phyloP scores from a whole-genome alignment of 257 asterid genomes.

The Leptodermis oblonga region DNA sequence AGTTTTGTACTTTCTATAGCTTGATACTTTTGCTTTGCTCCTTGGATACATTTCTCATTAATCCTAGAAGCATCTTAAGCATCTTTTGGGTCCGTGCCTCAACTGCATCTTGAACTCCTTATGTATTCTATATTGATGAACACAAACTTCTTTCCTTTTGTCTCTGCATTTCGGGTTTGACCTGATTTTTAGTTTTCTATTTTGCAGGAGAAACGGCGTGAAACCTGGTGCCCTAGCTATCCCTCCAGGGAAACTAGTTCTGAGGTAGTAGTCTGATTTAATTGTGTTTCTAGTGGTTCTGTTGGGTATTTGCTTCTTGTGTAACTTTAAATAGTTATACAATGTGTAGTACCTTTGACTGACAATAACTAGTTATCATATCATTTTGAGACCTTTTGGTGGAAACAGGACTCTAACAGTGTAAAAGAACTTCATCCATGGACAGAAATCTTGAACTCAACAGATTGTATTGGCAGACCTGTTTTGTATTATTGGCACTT shows the following conservation, averaged over 20 bases:
- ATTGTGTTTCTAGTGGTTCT: neutral
- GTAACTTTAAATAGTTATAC: neutral
- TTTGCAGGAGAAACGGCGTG: slow-evolving; percentile 79
- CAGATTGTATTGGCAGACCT: neutral
- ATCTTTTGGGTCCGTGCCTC: neutral
- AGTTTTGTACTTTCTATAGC: neutral
- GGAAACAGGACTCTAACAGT: neutral
- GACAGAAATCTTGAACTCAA: neutral
- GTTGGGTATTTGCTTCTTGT: neutral
- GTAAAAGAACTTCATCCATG: slow-evolving; percentile 1
- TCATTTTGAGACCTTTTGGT: neutral
- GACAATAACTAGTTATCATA: neutral
- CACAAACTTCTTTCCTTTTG: slow-evolving; percentile 13
- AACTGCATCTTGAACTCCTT: neutral
- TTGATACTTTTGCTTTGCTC: neutral
- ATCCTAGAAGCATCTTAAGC: slow-evolving; percentile 2
- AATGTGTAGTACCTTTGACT: neutral
- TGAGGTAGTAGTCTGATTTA: slow-evolving; percentile 47
- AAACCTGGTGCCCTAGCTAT: slow-evolving; percentile 94
- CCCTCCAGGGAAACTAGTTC: slow-evolving; percentile 43
- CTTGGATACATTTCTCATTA: neutral
- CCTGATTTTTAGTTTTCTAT: slow-evolving; percentile 17
- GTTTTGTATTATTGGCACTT: neutral
- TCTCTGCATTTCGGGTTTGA: slow-evolving; percentile 6
- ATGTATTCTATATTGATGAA: neutral